Percentiles rank a stretch among this genome's conserved stretches.
Evolutionary conservation across 257 asterid genomes (phyloP).

Genomic region (Przewalskia tangutica): DNA sequence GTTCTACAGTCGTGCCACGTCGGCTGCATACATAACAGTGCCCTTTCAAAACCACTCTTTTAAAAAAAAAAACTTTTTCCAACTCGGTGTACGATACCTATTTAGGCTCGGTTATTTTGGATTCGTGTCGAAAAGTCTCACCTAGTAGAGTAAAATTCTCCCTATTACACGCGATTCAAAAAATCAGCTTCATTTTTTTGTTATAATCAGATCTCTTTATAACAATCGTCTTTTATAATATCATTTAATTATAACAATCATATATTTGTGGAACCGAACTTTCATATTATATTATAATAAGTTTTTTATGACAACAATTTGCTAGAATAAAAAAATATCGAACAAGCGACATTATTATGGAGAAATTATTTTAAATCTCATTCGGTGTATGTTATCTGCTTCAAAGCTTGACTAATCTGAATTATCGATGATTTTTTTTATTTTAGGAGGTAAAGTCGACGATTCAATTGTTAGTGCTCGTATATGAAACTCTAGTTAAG

Average conservation of each 20-base stretch:
- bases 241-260: neutral
- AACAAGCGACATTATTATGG: neutral
- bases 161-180: neutral
- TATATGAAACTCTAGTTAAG: too few relatives aligned
- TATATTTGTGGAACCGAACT: neutral
- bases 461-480: too few relatives aligned
- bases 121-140: neutral
- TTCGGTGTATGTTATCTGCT: neutral
- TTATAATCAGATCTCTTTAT: neutral
- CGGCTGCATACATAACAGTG: constrained; percentile 21
- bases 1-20: constrained; percentile 57
- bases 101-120: neutral
- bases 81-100: neutral
- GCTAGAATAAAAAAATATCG: neutral
- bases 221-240: neutral
- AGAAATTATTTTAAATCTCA: neutral
- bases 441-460: too few relatives aligned
- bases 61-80: too few relatives aligned
- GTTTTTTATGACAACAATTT: neutral
- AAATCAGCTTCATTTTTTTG: neutral
- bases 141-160: neutral
- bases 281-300: neutral
- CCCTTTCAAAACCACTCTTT: neutral
- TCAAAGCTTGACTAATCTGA: neutral
- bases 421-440: neutral